Evolutionary conservation across 345 rosid species (phyloP), one percentile per base, ranked within the genome.

Genomic region (Gossypium turneri): DNA sequence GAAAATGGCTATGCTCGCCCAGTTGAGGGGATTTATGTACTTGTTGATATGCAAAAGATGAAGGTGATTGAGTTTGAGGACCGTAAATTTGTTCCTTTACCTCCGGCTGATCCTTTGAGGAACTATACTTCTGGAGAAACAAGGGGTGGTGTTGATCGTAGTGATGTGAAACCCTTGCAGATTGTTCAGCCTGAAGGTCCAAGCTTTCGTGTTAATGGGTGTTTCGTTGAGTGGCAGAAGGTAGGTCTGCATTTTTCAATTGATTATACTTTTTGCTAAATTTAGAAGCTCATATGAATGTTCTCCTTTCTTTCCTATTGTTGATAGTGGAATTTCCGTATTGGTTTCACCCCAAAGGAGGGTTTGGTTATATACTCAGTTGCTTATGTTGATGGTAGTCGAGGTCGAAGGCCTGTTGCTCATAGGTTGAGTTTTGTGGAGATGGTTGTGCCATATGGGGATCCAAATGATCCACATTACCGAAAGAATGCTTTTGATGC

Each of bases 401-500:
- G 90, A 76, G 95, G 95, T 58, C 82, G 91, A 62, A 87, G 95
- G 80, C 89, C 95, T 29, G 84, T 88, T 24, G 91, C 92, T 58
- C 91, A 87, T 82, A 84, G 95, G 77, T 72, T 90, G 79, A 90
- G 92, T 75, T 88, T 90, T 78, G 95, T 88, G 38, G 95, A 90
- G 85, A 88, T 90, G 92, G 95, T 90, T 55, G 95, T 90, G 55
- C 95, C 95, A 44, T 87, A 90, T 73, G 95, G 95, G 66, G 95
- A 90, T 82, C 95, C 92, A 50, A 87, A 90, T 78, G 92, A 90
- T 44, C 95, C 95, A 29, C 95, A 90, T 82, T 90, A 86, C 70
- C 73, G 91, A 60, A 90, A 90, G 73, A 90, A 90, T 80, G 91
- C 95, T 17, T 90, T 90, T 64, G 95, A 90, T 84, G 92, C 92